Evolutionary conservation across 495 filamentous ascomycete species (phyloP), one percentile per base, ranked within the genome.

Genomic region (Sordaria brevicollis): DNA sequence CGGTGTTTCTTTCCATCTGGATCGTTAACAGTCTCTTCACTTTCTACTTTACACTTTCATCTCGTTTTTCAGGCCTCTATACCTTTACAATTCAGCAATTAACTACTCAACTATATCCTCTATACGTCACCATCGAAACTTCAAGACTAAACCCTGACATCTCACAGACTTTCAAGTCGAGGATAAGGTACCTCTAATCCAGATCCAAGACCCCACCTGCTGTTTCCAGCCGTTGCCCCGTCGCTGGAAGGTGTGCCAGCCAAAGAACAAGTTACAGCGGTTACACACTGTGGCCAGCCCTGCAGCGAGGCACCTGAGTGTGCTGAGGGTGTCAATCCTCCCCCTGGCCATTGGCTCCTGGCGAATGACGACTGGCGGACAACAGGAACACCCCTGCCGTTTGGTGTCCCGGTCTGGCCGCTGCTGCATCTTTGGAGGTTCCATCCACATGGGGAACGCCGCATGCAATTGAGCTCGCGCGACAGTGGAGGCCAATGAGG

Each of bases 401-500:
- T 57, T 31, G 49, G 25, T 57, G 49, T 57, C 13, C 49, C 49
- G 49, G 49, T 31, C 49, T 62, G 49, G 49, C 25, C 49, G 49
- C 25, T 62, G 49, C 25, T 62, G 49, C 49, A 62, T 62, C 49
- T 29, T 62, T 17, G 7, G 11, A 62, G 49, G 49, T 62, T 62
- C 49, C 49, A 62, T 62, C 3, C 13, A 17, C 49, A 62, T 62
- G 49, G 49, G 49, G 29, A 31, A 62, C 25, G 25, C 49, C 25
- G 49, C 49, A 62, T 62, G 49, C 66, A 68, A n/a, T 21, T 65
- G 29, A 43, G 68, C 49, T 66, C 39, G 69, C 66, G 33, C 65
- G 65, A 66, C 34, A 35, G 70, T 71, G 67, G 69, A 71, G 73
- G 71, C 70, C 66, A 65, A 73, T 75, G 72, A 72, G 68, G 72